Evolutionary conservation across 1,284 basidiomycete genomes (phyloP).

Genomic region (Pulveroboletus sp.): DNA sequence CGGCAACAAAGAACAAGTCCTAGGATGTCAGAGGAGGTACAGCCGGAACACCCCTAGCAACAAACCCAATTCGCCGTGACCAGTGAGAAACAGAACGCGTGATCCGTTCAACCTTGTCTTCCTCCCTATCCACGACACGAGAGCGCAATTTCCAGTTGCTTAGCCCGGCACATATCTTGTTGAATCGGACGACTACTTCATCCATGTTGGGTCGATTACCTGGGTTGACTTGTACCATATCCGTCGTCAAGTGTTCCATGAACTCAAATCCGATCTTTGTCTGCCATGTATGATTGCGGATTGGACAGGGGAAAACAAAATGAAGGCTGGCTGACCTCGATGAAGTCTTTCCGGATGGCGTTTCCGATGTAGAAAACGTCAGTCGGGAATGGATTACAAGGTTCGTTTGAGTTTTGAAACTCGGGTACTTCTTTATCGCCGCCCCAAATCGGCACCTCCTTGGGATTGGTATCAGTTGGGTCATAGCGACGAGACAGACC

Average conservation of each 20-base stretch:
- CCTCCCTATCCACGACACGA: neutral
- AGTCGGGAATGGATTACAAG: constrained; percentile 33
- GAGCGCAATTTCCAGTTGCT: neutral
- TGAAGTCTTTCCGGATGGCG: constrained; percentile 25
- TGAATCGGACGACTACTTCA: neutral
- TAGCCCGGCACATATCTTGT: neutral
- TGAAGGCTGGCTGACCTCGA: constrained; percentile 24
- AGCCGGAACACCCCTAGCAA: neutral
- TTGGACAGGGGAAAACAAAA: neutral
- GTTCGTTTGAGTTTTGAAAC: constrained; percentile 14
- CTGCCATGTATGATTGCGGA: neutral
- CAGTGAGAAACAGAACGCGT: neutral
- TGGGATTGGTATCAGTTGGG: constrained; percentile 11
- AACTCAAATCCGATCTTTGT: neutral
- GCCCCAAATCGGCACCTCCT: constrained; percentile 12
- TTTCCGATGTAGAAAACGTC: constrained; percentile 38
- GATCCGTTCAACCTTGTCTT: neutral
- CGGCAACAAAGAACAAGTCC: no score
- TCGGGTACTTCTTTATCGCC: constrained; percentile 21
- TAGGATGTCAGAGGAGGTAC: neutral
- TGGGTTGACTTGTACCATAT: neutral
- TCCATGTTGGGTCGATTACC: neutral
- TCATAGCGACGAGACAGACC: constrained; percentile 20
- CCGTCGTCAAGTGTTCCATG: neutral
- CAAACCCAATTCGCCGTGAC: neutral